These are phyloP conservation scores for Hypoxylon rickii DNA, from an alignment of 495 filamentous ascomycete species.

Conservation along the genomic window DNA sequence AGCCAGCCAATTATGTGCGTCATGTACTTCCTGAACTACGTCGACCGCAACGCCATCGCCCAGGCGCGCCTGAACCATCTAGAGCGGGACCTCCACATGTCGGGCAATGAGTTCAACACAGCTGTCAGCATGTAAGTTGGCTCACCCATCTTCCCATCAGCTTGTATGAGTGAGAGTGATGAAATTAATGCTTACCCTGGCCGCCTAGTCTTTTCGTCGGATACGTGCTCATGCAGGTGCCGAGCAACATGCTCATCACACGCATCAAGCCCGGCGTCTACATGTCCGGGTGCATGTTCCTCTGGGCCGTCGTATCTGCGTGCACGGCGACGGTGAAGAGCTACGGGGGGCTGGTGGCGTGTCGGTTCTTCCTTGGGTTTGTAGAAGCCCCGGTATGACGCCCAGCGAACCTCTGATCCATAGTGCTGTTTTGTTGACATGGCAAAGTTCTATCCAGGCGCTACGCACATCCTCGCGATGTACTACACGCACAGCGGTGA, in stretches of 20 bases:
- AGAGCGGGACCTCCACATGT: slow-evolving; percentile 52
- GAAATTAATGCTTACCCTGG: not conserved
- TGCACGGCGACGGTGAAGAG: slow-evolving; percentile 49
- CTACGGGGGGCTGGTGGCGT: slow-evolving; percentile 35
- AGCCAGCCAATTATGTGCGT: slow-evolving; percentile 49
- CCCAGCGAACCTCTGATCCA: not conserved
- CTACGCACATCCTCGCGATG: slow-evolving; percentile 50
- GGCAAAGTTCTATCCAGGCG: slow-evolving; percentile 53
- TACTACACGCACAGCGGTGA: slow-evolving; percentile 55
- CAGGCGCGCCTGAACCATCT: slow-evolving; percentile 51
- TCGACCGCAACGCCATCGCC: slow-evolving; percentile 54
- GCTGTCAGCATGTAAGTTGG: slow-evolving; percentile 49
- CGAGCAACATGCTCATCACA: slow-evolving; percentile 47
- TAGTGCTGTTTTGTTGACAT: slow-evolving; percentile 27
- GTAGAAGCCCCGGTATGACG: slow-evolving; percentile 34
- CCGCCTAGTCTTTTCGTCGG: slow-evolving; percentile 48
- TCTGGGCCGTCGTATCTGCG: slow-evolving; percentile 55
- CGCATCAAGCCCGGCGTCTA: slow-evolving; percentile 44
- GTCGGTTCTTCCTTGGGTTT: slow-evolving; percentile 31
- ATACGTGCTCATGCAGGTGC: slow-evolving; percentile 48
- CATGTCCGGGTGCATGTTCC: slow-evolving; percentile 39
- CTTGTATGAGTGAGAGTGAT: too few species aligned
- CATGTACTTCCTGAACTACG: slow-evolving; percentile 57
- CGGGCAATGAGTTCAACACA: slow-evolving; percentile 54
- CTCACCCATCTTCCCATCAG: too few species aligned